Conservation (phyloP, 2,329 filamentous ascomycete genomes). For the Thielaviopsis ethacetica region DNA sequence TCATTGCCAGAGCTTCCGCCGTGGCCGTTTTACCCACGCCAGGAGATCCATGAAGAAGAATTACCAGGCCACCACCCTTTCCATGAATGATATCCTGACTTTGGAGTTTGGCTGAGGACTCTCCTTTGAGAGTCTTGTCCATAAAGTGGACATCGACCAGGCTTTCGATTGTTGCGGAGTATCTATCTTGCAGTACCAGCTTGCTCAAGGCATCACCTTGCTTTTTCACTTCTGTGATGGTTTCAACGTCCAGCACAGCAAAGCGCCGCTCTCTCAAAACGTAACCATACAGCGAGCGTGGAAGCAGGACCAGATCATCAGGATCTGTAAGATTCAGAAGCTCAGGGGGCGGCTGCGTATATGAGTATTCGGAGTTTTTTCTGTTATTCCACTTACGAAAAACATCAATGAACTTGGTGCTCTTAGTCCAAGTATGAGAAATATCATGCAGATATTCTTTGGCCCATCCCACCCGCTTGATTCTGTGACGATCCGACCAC, state of each 20-base stretch:
- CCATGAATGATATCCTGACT: constrained; percentile 20
- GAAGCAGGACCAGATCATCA: constrained; percentile 21
- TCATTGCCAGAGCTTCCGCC: constrained; percentile 26
- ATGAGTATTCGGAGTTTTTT: not conserved
- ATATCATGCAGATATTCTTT: constrained; percentile 18
- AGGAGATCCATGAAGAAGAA: constrained; percentile 30
- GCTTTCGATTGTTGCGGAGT: constrained; percentile 25
- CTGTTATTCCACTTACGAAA: constrained; percentile 17
- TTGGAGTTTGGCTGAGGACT: constrained; percentile 1
- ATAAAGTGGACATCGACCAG: constrained; percentile 26
- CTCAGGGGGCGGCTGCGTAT: not conserved
- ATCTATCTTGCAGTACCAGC: constrained; percentile 23
- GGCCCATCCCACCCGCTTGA: constrained; percentile 19
- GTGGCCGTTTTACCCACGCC: constrained; percentile 34
- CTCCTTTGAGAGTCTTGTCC: constrained; percentile 22
- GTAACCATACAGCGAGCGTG: constrained; percentile 26
- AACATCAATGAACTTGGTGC: constrained; percentile 21
- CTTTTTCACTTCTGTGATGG: constrained; percentile 21
- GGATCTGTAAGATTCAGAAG: not conserved
- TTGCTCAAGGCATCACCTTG: constrained; percentile 24
- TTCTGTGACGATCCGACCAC: constrained; percentile 20
- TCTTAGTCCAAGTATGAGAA: no score
- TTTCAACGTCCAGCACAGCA: constrained; percentile 21
- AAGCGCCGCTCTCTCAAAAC: constrained; percentile 25
- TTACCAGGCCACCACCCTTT: constrained; percentile 28